phyloP scores from a whole-genome alignment of 495 filamentous ascomycete species.

The Patellaria atrata region DNA sequence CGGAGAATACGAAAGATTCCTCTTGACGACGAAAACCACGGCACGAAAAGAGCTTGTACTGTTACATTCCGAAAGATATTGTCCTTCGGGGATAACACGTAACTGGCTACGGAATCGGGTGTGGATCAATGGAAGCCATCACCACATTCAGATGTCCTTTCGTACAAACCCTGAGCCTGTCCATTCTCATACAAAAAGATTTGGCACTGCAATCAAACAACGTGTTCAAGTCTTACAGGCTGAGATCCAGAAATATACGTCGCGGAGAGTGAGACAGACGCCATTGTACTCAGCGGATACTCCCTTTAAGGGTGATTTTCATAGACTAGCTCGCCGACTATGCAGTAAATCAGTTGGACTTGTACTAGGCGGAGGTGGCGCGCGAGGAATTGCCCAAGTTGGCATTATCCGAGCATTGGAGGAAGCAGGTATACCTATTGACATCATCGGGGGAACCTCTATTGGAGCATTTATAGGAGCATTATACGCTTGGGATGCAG shows the following conservation, averaged over 20 bases:
- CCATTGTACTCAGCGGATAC: constrained; percentile 84
- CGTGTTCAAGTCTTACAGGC: constrained; percentile 89
- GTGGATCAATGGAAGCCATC: constrained; percentile 98
- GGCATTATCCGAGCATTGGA: constrained; percentile 91
- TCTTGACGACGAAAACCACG: constrained; percentile 94
- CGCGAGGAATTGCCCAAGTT: constrained; percentile 78
- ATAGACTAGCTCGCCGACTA: constrained; percentile 75
- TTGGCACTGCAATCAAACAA: constrained; percentile 78
- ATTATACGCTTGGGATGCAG: constrained; percentile 88
- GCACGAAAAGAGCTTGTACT: constrained; percentile 87
- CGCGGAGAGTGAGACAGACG: constrained; percentile 65
- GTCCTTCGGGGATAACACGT: constrained; percentile 64
- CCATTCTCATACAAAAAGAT: constrained; percentile 59
- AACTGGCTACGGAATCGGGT: constrained; percentile 85
- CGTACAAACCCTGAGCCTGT: constrained; percentile 62
- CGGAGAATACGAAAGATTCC: constrained; percentile 89
- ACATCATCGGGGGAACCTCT: constrained; percentile 90
- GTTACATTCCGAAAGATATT: constrained; percentile 86
- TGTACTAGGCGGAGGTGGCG: constrained; percentile 86
- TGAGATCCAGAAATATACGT: constrained; percentile 95
- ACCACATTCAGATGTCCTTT: constrained; percentile 94
- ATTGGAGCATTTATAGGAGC: constrained; percentile 97
- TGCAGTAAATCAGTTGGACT: constrained; percentile 91
- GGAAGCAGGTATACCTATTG: constrained; percentile 91
- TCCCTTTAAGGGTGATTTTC: constrained; percentile 91